These are phyloP conservation scores for Sporopachydermia lactativora DNA, from an alignment of 805 yeast species.

Conservation along the genomic window DNA sequence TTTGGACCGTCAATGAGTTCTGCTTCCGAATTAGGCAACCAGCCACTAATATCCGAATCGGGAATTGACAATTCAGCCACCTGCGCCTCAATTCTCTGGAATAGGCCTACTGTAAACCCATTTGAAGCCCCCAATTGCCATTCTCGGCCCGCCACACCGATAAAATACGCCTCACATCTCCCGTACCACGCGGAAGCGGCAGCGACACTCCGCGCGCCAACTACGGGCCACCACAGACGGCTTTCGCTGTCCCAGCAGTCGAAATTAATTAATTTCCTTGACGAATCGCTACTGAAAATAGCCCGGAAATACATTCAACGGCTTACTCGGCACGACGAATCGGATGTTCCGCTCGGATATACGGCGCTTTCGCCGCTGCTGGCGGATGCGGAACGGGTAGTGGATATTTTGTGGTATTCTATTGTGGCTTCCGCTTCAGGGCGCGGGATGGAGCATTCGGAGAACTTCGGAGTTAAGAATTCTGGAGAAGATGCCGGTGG, in stretches of 20 bases:
- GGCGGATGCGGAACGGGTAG: slow-evolving; percentile 30
- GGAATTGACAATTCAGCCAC: no score
- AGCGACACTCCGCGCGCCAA: neutral
- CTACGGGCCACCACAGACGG: slow-evolving; percentile 12
- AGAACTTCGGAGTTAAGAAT: no score
- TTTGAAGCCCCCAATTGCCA: neutral
- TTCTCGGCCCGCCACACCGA: neutral
- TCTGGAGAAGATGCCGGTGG: no score
- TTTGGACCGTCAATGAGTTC: no score
- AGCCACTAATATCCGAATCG: no score
- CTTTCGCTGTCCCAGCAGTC: slow-evolving; percentile 39
- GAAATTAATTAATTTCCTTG: slow-evolving; percentile 39
- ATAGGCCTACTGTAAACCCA: neutral
- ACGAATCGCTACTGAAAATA: slow-evolving; percentile 34
- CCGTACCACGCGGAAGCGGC: neutral
- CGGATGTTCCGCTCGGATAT: slow-evolving; percentile 6
- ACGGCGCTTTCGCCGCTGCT: slow-evolving; percentile 22
- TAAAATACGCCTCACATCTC: neutral
- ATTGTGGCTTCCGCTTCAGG: slow-evolving; percentile 25
- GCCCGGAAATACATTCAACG: slow-evolving; percentile 38
- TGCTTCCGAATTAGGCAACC: no score
- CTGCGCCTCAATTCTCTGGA: no score
- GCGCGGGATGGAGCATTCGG: slow-evolving; percentile 17
- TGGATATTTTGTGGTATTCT: slow-evolving; percentile 52
- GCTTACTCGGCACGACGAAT: slow-evolving; percentile 17